Conservation (phyloP, 2,329 filamentous ascomycete genomes). For the Elsinoe perseae region DNA sequence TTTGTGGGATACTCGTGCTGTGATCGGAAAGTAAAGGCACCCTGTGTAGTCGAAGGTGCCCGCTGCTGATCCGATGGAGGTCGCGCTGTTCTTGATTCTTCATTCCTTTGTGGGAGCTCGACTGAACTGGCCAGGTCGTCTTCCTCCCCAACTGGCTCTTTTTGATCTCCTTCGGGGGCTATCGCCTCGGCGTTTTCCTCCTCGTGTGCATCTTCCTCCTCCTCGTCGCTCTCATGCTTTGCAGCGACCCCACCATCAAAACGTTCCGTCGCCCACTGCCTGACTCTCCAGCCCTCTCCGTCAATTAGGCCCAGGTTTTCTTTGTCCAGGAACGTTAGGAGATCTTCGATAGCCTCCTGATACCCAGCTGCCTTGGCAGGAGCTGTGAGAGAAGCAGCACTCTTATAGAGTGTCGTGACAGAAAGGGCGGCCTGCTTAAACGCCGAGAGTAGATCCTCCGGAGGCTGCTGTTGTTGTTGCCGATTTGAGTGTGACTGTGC, state of each 20-base stretch:
- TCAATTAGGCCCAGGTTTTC: slow-evolving; percentile 70
- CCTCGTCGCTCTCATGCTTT: slow-evolving; percentile 60
- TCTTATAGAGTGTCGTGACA: slow-evolving; percentile 94
- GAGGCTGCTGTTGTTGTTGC: slow-evolving; percentile 28
- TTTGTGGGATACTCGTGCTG: slow-evolving; percentile 50
- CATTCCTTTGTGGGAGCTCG: neutral
- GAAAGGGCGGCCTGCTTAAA: slow-evolving; percentile 91
- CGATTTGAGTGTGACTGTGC: slow-evolving; percentile 24
- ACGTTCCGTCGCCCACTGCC: slow-evolving; percentile 62
- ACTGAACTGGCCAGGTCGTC: slow-evolving; percentile 16
- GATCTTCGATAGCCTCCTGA: slow-evolving; percentile 85
- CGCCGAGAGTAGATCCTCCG: slow-evolving; percentile 60
- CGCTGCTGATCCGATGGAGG: slow-evolving; percentile 10
- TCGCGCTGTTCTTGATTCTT: slow-evolving; percentile 11
- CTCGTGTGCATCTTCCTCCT: slow-evolving; percentile 50
- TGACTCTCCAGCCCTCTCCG: slow-evolving; percentile 63
- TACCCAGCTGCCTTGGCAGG: slow-evolving; percentile 75
- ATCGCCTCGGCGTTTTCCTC: slow-evolving; percentile 35
- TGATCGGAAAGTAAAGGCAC: slow-evolving; percentile 64
- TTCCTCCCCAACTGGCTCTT: slow-evolving; percentile 26
- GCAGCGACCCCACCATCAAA: slow-evolving; percentile 53
- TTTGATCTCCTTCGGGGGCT: slow-evolving; percentile 24
- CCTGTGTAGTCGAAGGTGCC: slow-evolving; percentile 34
- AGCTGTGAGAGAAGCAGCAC: slow-evolving; percentile 68
- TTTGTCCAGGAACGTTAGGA: slow-evolving; percentile 76